These are phyloP conservation scores for Starmera dryadoides DNA, from an alignment of 805 yeast genomes.

Conservation along the genomic window DNA sequence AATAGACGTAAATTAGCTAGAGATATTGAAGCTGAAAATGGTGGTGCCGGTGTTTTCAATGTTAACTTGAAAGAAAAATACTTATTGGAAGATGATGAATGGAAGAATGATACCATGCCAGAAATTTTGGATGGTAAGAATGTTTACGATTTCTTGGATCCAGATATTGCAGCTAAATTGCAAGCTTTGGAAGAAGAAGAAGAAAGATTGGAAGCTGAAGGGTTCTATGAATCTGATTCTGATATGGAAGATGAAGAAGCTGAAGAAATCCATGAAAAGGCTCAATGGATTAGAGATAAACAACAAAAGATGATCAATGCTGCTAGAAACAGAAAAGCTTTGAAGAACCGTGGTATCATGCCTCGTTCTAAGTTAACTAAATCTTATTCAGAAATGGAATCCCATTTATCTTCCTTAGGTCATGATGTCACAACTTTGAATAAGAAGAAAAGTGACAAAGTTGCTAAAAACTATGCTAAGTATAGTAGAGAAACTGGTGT, in stretches of 20 bases:
- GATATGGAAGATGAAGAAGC: conserved; percentile 60
- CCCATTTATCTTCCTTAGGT: conserved; percentile 84
- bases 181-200: conserved; percentile 97
- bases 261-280: conserved; percentile 74
- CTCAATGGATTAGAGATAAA: conserved; percentile 91
- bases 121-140: conserved; percentile 94
- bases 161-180: conserved; percentile 88
- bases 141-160: conserved; percentile 94
- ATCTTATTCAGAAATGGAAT: conserved; percentile 72
- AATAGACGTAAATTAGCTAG: conserved; percentile 74
- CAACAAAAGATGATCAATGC: conserved; percentile 91
- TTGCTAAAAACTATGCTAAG: conserved; percentile 29
- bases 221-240: conserved; percentile 88
- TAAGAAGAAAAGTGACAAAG: conserved; percentile 37
- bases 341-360: conserved; percentile 81
- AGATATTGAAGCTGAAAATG: conserved; percentile 89
- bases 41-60: conserved; percentile 98
- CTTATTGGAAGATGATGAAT: conserved; percentile 87
- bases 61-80: conserved; percentile 90
- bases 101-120: conserved; percentile 98
- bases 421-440: conserved; percentile 70
- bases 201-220: conserved; percentile 86
- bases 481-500: conserved; percentile 50
- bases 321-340: conserved; percentile 77
- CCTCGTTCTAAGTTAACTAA: conserved; percentile 85